Percentiles rank a stretch among this genome's conserved stretches.
phyloP scores from a whole-genome alignment of 2,329 filamentous ascomycete genomes.

The Trichoderma sp. region DNA sequence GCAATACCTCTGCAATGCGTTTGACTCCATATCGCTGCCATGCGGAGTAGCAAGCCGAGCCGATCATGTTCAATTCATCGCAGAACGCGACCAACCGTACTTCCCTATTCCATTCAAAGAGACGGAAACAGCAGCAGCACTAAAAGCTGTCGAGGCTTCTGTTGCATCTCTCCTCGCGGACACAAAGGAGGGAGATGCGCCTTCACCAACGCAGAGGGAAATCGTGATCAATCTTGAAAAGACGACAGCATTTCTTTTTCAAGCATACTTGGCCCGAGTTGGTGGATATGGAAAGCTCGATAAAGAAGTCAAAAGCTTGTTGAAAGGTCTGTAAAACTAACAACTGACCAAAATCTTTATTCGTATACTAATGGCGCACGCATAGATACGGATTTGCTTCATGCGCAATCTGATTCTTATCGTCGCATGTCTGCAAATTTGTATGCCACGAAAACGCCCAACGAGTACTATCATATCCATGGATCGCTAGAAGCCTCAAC shows the following conservation, averaged over 20 bases:
- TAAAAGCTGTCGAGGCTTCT: constrained; percentile 49
- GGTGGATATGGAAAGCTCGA: constrained; percentile 47
- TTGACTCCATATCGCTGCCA: constrained; percentile 40
- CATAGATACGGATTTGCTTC: constrained; percentile 70
- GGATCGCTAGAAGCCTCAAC: constrained; percentile 73
- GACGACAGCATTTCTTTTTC: constrained; percentile 49
- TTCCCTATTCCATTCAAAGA: constrained; percentile 55
- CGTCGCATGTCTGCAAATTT: constrained; percentile 73
- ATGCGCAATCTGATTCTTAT: constrained; percentile 72
- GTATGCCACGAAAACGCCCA: constrained; percentile 67
- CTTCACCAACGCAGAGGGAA: constrained; percentile 14
- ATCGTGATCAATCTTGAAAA: constrained; percentile 45
- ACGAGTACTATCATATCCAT: constrained; percentile 76
- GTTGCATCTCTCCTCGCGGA: constrained; percentile 42
- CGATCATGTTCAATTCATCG: constrained; percentile 41
- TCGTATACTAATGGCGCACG: background rate
- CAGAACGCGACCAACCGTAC: constrained; percentile 45
- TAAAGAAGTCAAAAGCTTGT: constrained; percentile 38
- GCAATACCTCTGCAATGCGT: constrained; percentile 33
- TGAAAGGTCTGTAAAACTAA: constrained; percentile 38
- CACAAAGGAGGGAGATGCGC: constrained; percentile 29
- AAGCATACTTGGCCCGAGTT: constrained; percentile 44
- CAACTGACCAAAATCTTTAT: accelerated
- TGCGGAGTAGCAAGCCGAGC: constrained; percentile 34
- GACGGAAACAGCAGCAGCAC: constrained; percentile 48